A percentile compares a stretch with the other conserved stretches of the same genome.
These are phyloP conservation scores for Lumnitzera racemosa DNA, from an alignment of 345 rosid species.

Conservation along the genomic window DNA sequence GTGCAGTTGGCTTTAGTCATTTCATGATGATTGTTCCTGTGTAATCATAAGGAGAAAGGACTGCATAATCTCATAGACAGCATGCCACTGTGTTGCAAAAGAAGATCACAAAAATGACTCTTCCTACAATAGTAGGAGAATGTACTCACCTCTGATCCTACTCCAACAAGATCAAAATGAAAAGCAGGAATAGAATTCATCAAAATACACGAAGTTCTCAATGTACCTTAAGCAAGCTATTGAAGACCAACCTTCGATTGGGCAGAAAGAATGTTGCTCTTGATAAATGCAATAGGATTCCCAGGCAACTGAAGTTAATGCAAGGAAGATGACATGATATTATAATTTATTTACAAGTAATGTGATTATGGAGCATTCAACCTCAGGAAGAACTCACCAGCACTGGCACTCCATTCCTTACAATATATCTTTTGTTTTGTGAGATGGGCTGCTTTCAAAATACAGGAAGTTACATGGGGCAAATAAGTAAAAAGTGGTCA, in stretches of 20 bases:
- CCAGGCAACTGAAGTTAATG: constrained; percentile 57
- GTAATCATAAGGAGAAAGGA: too few relatives aligned
- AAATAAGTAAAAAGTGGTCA: neutral
- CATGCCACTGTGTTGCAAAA: too few relatives aligned
- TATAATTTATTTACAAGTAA: constrained; percentile 6
- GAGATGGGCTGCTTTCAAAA: constrained; percentile 62
- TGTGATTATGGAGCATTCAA: neutral
- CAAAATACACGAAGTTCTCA: neutral
- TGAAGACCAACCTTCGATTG: constrained; percentile 65
- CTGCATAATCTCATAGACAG: too few relatives aligned
- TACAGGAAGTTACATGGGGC: constrained; percentile 4
- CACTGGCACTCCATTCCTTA: constrained; percentile 65
- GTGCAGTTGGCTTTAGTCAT: too few relatives aligned
- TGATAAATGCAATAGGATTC: constrained; percentile 57
- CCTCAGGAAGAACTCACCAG: constrained; percentile 36
- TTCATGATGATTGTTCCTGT: too few relatives aligned
- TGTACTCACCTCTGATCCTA: too few relatives aligned
- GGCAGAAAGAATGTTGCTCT: constrained; percentile 66
- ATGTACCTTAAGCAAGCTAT: constrained; percentile 2
- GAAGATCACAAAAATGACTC: too few relatives aligned
- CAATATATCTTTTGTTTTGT: constrained; percentile 72
- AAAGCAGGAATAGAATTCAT: neutral
- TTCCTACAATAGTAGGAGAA: too few relatives aligned
- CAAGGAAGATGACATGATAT: neutral
- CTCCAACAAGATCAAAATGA: neutral